Base-by-base conservation (phyloP, 1,139 yeast genomes). In the Geotrichum klebahnii region DNA sequence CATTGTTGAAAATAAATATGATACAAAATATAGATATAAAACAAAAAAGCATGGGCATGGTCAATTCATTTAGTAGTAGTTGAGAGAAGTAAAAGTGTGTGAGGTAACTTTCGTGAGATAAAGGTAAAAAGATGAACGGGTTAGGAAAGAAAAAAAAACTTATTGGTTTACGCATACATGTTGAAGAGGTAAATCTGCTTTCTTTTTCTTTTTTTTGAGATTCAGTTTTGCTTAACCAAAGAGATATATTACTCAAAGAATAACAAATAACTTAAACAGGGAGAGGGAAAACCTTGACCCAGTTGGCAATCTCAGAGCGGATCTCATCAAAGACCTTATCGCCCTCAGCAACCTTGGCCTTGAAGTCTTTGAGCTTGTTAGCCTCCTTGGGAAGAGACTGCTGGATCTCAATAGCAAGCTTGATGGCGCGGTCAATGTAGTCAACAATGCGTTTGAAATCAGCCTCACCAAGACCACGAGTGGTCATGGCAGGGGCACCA, bases 401-500 rank as follows among this genome's bases (percentile, higher is more conserved):
- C 75, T 92, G 97, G 59, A 83, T 77, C 58, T 79, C 77, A 69
- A 80, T 80, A 55, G 96, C 90, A 67, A 81, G 81, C 62, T 80
- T 78, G 54, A 86, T 94, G 28, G 96, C 95, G 60, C 72, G 73
- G 65, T 84, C 84, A 67, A 90, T 83, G 74, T 80, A 88, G 53
- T 76, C 79, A 24, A 90, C 86, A 53, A 90, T 92, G 66, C 79
- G 77, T 57, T 75, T 80, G 62, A 90, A 90, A 63, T 90, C 97
- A 43, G 71, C 77, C 56, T 78, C 79, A 40, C 84, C 83, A 63
- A 90, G 84, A 26, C 97, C 97, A 76, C 97, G 84, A 48, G 97
- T 88, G 57, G 97, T 85, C 97, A 90, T 90, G 53, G 97, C 97
- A 53, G 97, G 97, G 41, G 97, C 87, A 61, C 97, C 97, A 54